Conservation (phyloP, 805 yeast species). For the Hanseniaspora guilliermondii region DNA sequence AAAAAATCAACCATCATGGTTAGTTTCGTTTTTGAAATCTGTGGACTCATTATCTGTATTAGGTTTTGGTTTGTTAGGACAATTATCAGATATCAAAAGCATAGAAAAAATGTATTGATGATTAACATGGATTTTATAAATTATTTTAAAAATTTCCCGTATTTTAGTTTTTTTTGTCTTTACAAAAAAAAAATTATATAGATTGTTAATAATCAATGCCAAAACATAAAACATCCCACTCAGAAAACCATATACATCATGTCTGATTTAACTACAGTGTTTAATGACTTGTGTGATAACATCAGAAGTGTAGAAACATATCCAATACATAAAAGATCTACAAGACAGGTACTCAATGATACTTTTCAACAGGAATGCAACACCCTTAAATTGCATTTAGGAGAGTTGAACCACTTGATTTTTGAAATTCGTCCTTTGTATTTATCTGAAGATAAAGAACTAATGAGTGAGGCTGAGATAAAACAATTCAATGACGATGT, state of each 20-base stretch:
- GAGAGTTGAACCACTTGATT: slow-evolving; percentile 24
- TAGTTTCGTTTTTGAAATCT: neutral
- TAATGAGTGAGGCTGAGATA: slow-evolving; percentile 36
- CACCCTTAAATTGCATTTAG: slow-evolving; percentile 22
- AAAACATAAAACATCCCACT: neutral
- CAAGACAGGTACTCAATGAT: slow-evolving; percentile 18
- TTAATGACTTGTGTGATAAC: neutral
- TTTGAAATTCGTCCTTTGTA: slow-evolving; percentile 23
- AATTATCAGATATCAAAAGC: neutral
- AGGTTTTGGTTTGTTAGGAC: neutral
- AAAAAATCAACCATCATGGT: neutral
- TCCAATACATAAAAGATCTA: neutral
- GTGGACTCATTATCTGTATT: neutral
- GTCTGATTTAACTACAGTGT: slow-evolving; percentile 1
- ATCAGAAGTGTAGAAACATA: neutral
- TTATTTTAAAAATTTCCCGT: too few relatives aligned
- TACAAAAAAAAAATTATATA: neutral
- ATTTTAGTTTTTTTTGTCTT: too few relatives aligned
- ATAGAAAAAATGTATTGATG: neutral
- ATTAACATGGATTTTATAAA: neutral
- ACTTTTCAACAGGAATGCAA: slow-evolving; percentile 25
- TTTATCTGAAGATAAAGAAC: slow-evolving; percentile 17
- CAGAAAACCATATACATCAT: neutral
- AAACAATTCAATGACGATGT: slow-evolving; percentile 46
- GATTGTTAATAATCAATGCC: neutral